phyloP scores from a whole-genome alignment of 2,329 filamentous ascomycete species.

The Hypoxylon sp. region DNA sequence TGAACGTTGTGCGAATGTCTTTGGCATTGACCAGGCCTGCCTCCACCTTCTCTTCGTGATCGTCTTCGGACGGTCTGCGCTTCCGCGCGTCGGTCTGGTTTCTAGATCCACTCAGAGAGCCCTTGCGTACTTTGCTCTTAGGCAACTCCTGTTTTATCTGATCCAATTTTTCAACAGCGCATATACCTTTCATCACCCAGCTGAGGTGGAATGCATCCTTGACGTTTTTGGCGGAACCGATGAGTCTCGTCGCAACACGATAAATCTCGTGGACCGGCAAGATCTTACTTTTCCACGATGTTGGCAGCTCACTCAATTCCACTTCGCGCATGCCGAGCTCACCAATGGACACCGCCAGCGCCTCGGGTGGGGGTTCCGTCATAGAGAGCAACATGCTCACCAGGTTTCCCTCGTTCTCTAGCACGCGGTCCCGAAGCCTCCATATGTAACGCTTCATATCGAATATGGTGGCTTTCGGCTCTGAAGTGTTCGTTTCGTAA shows the following conservation, averaged over 20 bases:
- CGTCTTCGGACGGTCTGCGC: constrained; percentile 61
- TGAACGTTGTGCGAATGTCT: constrained; percentile 86
- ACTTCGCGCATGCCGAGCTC: constrained; percentile 29
- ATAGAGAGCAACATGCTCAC: constrained; percentile 38
- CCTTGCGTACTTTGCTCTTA: constrained; percentile 50
- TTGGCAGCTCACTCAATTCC: constrained; percentile 9
- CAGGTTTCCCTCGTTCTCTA: constrained; percentile 44
- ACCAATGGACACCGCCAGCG: not conserved
- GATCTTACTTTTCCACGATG: constrained; percentile 28
- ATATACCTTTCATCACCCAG: constrained; percentile 29
- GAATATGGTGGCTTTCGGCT: not conserved
- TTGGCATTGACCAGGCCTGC: constrained; percentile 82
- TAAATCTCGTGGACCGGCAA: constrained; percentile 41
- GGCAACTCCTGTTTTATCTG: constrained; percentile 43
- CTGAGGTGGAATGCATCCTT: constrained; percentile 28
- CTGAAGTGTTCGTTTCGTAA: not conserved
- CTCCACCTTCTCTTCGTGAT: constrained; percentile 84
- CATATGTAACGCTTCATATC: constrained; percentile 1
- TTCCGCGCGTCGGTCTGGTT: constrained; percentile 43
- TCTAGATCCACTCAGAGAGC: constrained; percentile 34
- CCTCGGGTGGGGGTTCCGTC: constrained; percentile 24
- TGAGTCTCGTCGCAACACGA: constrained; percentile 42
- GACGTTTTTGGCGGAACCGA: constrained; percentile 31
- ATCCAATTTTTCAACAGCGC: constrained; percentile 35
- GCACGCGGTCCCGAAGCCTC: constrained; percentile 34